Evolutionary conservation across 805 yeast species (phyloP).

Genomic region (Cyberlindnera mycetangii): DNA sequence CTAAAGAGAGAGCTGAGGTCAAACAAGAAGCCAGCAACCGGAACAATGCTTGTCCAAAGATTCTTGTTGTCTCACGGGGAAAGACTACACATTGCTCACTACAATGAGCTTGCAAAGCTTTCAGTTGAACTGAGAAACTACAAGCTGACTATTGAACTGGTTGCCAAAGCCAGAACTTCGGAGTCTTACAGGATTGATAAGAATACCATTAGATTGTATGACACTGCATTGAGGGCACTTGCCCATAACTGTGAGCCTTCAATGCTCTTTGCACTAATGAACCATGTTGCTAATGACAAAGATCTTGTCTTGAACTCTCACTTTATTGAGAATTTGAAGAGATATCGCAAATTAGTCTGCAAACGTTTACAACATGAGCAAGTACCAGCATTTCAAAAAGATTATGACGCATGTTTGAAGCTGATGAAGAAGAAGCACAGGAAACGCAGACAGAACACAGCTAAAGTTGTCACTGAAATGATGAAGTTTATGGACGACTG

Average conservation of each 20-base stretch:
- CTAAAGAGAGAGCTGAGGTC: slow-evolving; percentile 5
- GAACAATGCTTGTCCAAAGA: slow-evolving; percentile 2
- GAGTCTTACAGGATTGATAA: slow-evolving; percentile 3
- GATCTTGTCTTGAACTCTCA: background rate
- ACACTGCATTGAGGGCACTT: slow-evolving; percentile 9
- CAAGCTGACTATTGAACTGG: slow-evolving; percentile 10
- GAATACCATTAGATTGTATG: slow-evolving; percentile 8
- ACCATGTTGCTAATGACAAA: slow-evolving; percentile 2
- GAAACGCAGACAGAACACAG: background rate
- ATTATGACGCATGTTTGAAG: background rate
- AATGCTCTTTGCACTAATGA: slow-evolving; percentile 6
- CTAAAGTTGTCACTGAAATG: background rate
- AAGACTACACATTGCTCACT: slow-evolving; percentile 6
- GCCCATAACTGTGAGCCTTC: slow-evolving; percentile 2
- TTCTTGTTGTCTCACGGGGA: slow-evolving; percentile 9
- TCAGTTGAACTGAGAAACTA: slow-evolving; percentile 7
- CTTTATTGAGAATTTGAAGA: slow-evolving; percentile 1
- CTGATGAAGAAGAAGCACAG: background rate
- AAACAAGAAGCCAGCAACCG: background rate
- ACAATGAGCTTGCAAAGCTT: slow-evolving; percentile 10
- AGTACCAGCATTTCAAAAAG: background rate
- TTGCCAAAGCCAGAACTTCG: slow-evolving; percentile 14
- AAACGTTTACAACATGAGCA: background rate
- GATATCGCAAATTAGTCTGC: background rate
- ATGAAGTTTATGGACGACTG: slow-evolving; percentile 8